Evolutionary conservation across 2,329 filamentous ascomycete genomes (phyloP).

Genomic region (Graphiopsis chlorocephala): DNA sequence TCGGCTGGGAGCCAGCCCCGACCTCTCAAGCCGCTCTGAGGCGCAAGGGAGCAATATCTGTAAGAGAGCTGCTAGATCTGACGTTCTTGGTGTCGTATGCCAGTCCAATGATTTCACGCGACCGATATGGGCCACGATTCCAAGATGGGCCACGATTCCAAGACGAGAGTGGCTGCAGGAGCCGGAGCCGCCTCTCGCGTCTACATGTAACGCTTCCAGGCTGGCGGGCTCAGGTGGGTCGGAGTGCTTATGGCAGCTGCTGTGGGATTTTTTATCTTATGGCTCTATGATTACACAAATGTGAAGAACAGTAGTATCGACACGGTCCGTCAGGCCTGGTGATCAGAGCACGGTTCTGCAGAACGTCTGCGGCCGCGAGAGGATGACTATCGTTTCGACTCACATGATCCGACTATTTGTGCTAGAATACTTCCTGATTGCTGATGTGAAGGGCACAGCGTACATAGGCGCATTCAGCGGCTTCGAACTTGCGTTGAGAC

Average conservation of each 20-base stretch:
- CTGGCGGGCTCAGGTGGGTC: background rate
- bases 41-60: background rate
- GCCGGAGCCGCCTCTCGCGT: background rate
- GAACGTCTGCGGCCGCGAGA: background rate
- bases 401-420: background rate
- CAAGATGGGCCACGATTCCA: background rate
- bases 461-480: background rate
- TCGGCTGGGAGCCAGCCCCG: background rate
- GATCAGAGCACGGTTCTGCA: background rate
- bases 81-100: background rate
- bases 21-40: background rate
- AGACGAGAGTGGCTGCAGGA: slow-evolving; percentile 14
- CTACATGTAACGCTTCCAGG: slow-evolving; percentile 5
- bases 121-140: background rate
- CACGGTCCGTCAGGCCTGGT: background rate
- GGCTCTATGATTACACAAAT: background rate
- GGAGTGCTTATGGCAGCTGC: background rate
- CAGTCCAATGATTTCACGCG: background rate
- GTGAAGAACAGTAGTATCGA: background rate
- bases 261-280: background rate
- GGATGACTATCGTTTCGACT: background rate
- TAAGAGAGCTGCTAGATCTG: background rate
- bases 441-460: background rate
- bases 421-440: background rate
- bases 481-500: no score